phyloP scores from a whole-genome alignment of 1,284 basidiomycete species.

The Sanghuangporus sanghuang region DNA sequence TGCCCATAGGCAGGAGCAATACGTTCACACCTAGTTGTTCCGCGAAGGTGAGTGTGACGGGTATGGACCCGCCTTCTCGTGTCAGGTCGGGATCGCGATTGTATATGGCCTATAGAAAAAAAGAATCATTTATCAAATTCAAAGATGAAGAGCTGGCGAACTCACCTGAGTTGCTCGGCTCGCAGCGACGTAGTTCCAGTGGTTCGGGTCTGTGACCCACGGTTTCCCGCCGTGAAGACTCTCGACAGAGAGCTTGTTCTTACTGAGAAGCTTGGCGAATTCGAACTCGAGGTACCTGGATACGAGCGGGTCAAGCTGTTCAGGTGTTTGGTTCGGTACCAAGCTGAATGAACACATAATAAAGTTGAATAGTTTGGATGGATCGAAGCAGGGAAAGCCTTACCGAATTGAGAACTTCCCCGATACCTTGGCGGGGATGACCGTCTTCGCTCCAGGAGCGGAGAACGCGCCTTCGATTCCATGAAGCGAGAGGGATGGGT shows the following conservation, averaged over 20 bases:
- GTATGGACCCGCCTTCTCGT: conserved; percentile 94
- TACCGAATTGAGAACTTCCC: conserved; percentile 94
- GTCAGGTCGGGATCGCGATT: conserved; percentile 83
- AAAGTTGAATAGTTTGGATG: neutral
- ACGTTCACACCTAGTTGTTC: conserved; percentile 82
- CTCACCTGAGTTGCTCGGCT: conserved; percentile 72
- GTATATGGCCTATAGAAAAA: conserved; percentile 58
- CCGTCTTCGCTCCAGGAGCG: conserved; percentile 86
- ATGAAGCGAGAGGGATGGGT: conserved; percentile 88
- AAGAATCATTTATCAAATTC: neutral
- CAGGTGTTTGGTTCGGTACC: conserved; percentile 87
- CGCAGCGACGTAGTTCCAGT: conserved; percentile 96
- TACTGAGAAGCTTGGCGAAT: conserved; percentile 79
- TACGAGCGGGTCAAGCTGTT: conserved; percentile 69
- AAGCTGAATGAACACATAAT: conserved; percentile 38
- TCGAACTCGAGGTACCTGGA: conserved; percentile 68
- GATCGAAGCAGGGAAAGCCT: conserved; percentile 28
- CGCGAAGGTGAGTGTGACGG: conserved; percentile 94
- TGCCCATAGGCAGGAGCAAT: conserved; percentile 86
- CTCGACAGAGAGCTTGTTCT: conserved; percentile 73
- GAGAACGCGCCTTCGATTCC: conserved; percentile 98
- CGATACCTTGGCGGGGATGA: conserved; percentile 86
- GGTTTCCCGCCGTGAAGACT: conserved; percentile 80
- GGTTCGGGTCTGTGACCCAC: conserved; percentile 81
- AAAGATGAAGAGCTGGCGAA: conserved; percentile 3